Percentiles rank a stretch among this genome's conserved stretches.
These are phyloP conservation scores for Nicotiana paniculata DNA, from an alignment of 257 asterid genomes.

Conservation along the genomic window DNA sequence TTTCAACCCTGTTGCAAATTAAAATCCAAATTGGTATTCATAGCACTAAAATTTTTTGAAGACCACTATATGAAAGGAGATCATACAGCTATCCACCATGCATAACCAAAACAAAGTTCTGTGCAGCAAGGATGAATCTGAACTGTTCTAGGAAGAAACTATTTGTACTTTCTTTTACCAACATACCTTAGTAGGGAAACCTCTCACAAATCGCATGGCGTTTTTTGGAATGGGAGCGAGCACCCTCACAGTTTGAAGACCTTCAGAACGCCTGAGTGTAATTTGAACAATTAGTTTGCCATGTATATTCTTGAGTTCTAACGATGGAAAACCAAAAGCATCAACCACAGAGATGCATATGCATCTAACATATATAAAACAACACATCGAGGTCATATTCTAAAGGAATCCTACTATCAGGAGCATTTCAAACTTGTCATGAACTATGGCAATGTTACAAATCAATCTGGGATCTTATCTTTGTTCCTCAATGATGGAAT, in stretches of 20 bases:
- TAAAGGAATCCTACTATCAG: not conserved
- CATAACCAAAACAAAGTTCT: not conserved
- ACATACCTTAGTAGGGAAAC: constrained; percentile 91
- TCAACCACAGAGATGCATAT: not conserved
- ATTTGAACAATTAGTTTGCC: not conserved
- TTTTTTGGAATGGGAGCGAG: constrained; percentile 91
- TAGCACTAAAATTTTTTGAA: not conserved
- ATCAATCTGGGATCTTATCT: not conserved
- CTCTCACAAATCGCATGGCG: constrained; percentile 76
- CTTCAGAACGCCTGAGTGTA: constrained; percentile 69
- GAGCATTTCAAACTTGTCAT: not conserved
- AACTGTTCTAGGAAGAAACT: not conserved
- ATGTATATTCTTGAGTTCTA: not conserved
- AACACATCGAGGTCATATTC: not conserved
- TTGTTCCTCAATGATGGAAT: not conserved
- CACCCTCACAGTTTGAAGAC: constrained; percentile 67
- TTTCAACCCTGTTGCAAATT: not conserved
- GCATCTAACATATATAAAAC: not conserved
- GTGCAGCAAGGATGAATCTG: not conserved
- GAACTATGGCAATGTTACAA: not conserved
- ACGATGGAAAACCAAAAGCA: not conserved
- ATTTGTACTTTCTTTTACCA: not conserved
- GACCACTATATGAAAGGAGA: not conserved
- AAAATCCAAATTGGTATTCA: not conserved
- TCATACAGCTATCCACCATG: not conserved